Evolutionary conservation across 306 rosid species (phyloP), one percentile per base, ranked within the genome.

Genomic region (Casuarina glauca): DNA sequence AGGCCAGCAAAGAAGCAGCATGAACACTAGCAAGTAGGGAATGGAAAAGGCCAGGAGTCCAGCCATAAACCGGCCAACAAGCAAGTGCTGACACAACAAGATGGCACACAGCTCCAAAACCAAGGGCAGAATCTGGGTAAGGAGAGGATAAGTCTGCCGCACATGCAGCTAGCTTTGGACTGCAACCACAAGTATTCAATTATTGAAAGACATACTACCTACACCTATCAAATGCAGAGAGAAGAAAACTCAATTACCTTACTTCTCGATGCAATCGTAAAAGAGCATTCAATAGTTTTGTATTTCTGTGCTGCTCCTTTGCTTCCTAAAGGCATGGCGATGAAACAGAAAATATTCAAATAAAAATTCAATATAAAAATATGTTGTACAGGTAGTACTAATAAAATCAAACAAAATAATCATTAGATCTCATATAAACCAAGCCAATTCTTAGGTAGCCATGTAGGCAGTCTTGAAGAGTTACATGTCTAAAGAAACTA

Each of bases 51-150:
- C 94, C 93, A 53, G 97, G 99, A 89, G 88, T 88, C 99, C 99
- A 95, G 41, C 99, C 97, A 87, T 87, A 78, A 42, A 91, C 87
- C 35, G 99, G 97, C 99, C 99, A 95, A 85, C 90, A 93, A 76
- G 99, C 93, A 84, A 95, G 96, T 44, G 97, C 85, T 2, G 99
- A 91, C 69, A 83, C 93, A 82, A 88, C 72, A 61, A 95, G 92
- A 85, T 93, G 99, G 83, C 99, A 91, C 77, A 90, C 89, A 78
- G 97, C 93, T 85, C 99, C 99, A 86, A 89, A 95, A 64, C 99
- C 97, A 76, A 95, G 87, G 4, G 97, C 96, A 77, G 90, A 85
- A 76, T 87, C 91, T 48, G 99, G 99, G 82, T 87, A 87, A 36
- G 94, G 88, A 76, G 97, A 83, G 51, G 91, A 87, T 72, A 93